Conservation (phyloP, 2,329 filamentous ascomycete species). For the Claviceps sp. region DNA sequence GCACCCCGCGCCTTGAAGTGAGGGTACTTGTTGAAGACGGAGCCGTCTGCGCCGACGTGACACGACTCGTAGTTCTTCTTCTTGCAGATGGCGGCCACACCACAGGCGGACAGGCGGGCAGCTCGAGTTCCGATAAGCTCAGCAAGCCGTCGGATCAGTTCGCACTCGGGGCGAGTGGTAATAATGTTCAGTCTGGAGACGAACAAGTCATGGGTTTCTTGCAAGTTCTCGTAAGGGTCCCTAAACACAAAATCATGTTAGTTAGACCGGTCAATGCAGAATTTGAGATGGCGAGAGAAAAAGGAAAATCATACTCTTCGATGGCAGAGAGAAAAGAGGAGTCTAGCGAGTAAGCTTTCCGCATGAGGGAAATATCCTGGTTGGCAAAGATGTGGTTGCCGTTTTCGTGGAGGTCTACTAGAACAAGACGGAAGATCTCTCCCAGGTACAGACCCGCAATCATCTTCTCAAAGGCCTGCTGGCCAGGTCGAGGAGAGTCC, state of each 20-base stretch:
- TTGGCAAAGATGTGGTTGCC: slow-evolving; percentile 66
- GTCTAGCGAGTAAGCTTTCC: slow-evolving; percentile 81
- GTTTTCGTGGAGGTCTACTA: slow-evolving; percentile 76
- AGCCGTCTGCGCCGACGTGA: slow-evolving; percentile 93
- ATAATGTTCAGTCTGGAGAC: slow-evolving; percentile 58
- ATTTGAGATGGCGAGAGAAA: not conserved
- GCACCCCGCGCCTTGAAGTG: slow-evolving; percentile 93
- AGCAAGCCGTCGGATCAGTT: slow-evolving; percentile 75
- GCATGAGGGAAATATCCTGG: slow-evolving; percentile 68
- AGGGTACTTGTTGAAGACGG: slow-evolving; percentile 98
- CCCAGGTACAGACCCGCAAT: slow-evolving; percentile 89
- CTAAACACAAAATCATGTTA: slow-evolving; percentile 24
- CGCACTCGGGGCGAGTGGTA: slow-evolving; percentile 65
- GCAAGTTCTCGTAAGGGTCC: slow-evolving; percentile 90
- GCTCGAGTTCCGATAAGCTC: slow-evolving; percentile 93
- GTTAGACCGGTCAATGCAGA: not conserved
- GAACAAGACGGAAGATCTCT: slow-evolving; percentile 81
- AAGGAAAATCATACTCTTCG: slow-evolving; percentile 55
- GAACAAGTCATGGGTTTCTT: slow-evolving; percentile 77
- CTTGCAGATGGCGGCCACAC: slow-evolving; percentile 89
- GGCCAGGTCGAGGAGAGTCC: slow-evolving; percentile 80
- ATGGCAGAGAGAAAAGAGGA: slow-evolving; percentile 87
- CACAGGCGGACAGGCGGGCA: slow-evolving; percentile 83
- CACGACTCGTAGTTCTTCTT: slow-evolving; percentile 84
- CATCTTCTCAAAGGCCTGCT: slow-evolving; percentile 97